Conservation (phyloP, 805 yeast genomes). For the Pichia occidentalis region DNA sequence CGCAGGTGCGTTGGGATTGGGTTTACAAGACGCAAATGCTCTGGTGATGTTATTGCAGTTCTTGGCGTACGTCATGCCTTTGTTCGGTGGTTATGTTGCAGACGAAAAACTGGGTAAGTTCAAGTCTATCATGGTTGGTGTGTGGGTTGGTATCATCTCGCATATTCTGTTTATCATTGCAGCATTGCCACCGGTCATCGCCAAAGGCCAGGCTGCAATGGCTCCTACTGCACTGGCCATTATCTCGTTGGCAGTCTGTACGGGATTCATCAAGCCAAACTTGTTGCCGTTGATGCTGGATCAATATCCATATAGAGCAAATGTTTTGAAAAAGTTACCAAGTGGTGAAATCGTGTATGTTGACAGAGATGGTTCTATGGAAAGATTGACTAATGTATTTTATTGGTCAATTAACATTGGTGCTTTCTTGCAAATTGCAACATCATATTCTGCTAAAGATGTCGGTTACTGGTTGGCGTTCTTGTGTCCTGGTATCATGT, state of each 20-base stretch:
- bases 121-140: conserved; percentile 45
- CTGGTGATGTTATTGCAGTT: conserved; percentile 41
- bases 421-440: conserved; percentile 46
- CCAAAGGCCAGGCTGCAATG: conserved; percentile 31
- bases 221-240: conserved; percentile 38
- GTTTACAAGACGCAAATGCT: conserved; percentile 41
- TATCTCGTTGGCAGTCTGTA: conserved; percentile 36
- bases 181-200: conserved; percentile 39
- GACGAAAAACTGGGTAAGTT: conserved; percentile 43
- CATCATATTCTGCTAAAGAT: conserved; percentile 44
- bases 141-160: conserved; percentile 38
- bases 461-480: conserved; percentile 52
- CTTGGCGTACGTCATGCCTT: conserved; percentile 44
- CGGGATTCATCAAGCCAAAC: conserved; percentile 51
- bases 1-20: conserved; percentile 47
- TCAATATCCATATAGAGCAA: conserved; percentile 57
- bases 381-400: conserved; percentile 37
- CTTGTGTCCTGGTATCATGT: conserved; percentile 50
- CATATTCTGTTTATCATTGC: conserved; percentile 45
- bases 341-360: conserved; percentile 61
- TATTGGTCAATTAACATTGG: conserved; percentile 54
- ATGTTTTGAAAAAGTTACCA: conserved; percentile 50
- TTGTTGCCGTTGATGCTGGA: conserved; percentile 46
- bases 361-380: conserved; percentile 38
- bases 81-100: conserved; percentile 46